Evolutionary conservation across 805 yeast species (phyloP), one percentile per base, ranked within the genome.

Genomic region (Ogataea polymorpha): DNA sequence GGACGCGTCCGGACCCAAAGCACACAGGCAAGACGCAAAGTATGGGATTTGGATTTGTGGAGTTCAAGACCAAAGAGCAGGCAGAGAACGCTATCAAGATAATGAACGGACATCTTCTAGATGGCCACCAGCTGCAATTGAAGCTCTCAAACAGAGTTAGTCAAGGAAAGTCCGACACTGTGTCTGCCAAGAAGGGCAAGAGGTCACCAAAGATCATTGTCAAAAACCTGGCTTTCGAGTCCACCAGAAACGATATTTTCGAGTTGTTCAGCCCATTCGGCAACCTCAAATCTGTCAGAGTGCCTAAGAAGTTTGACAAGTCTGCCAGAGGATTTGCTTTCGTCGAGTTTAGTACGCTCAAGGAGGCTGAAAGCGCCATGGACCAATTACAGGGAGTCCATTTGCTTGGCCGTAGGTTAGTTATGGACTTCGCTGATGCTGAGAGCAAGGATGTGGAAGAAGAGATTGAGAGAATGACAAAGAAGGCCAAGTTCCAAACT

Each of bases 1-100:
- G 87, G 58, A 84, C 84, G 20, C 91, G 90, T 60, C 90, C 96
- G 1, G 95, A 91, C 65, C 78, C 95, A 26, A 86, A 80, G 63
- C 75, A 78, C 45, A 58, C 75, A 2, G 83, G 81, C 9, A 75
- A 75, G 42, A 66, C 71, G n/a, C 72, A 80, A 45, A 88, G 96
- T 54, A 93, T 93, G 99, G 99, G 99, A 15, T 93, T 89, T 57
- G 99, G 99, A 1, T 93, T 93, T 66, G 96, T 79, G 11, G 99
- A 93, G 65, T 93, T 88, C 64, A 78, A 70, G 51, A 77, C 90
- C 2, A 78, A 77, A 50, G 86, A 80, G 28, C 80, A 84, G 55
- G 99, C 99, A 0, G 71, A 77, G 29, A 71, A 75, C 10, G 98
- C 96, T 6, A 78, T 88, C 35, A 62, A 71, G 24, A 73, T 82